Conservation (phyloP, 768 basidiomycete species). For the Nidularia pulvinata region DNA sequence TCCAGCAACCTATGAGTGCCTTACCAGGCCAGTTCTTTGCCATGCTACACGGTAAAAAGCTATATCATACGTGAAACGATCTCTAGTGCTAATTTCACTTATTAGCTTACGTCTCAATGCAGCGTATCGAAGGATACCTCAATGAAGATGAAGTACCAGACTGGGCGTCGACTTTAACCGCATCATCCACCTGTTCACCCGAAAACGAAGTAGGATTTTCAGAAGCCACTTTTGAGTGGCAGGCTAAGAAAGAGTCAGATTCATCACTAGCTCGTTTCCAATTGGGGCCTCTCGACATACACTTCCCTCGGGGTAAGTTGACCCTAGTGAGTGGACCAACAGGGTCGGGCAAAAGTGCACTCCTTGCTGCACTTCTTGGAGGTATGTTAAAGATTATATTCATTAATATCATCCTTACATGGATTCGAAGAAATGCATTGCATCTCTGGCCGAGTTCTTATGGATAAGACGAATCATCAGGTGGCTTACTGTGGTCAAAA, state of each 20-base stretch:
- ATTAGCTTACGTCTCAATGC: conserved; percentile 75
- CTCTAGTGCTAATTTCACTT: conserved; percentile 6
- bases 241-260: conserved; percentile 25
- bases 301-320: conserved; percentile 57
- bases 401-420: not conserved
- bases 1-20: conserved; percentile 67
- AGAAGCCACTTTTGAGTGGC: conserved; percentile 59
- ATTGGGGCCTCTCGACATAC: conserved; percentile 55
- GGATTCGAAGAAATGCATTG: conserved; percentile 54
- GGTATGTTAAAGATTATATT: conserved; percentile 33
- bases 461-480: conserved; percentile 56
- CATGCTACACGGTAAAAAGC: conserved; percentile 51
- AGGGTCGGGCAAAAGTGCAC: conserved; percentile 69
- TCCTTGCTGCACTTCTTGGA: conserved; percentile 65
- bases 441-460: conserved; percentile 46
- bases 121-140: conserved; percentile 75
- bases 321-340: conserved; percentile 66
- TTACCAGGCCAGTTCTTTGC: conserved; percentile 67
- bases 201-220: conserved; percentile 47
- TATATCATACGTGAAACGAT: conserved; percentile 2
- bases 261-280: conserved; percentile 38
- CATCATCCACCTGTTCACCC: conserved; percentile 7
- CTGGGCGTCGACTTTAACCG: conserved; percentile 72
- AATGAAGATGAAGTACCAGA: conserved; percentile 75
- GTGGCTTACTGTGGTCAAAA: conserved; percentile 73